Evolutionary conservation across 1,284 basidiomycete genomes (phyloP), one percentile per base, ranked within the genome.

Genomic region (Cystobasidiaceae sp.): DNA sequence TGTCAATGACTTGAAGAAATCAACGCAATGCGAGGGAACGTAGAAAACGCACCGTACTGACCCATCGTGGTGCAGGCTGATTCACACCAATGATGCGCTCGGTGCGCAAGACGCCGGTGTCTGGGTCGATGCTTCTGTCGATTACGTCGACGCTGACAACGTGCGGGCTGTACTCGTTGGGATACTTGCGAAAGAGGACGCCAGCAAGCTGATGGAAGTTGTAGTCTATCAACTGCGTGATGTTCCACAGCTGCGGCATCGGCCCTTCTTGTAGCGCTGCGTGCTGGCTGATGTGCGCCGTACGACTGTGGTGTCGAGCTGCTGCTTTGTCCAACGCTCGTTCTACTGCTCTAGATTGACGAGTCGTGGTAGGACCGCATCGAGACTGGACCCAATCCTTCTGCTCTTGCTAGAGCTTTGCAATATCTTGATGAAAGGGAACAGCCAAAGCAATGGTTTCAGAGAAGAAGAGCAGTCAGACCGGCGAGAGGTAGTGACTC

Each of bases 91-190:
- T 76, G 67, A 92, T 82, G 66, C 90, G 82, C 77, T 92, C 89
- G 55, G 90, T 93, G 70, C 93, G 83, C 71, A 97, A 85, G 66
- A 93, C 82, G 28, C 92, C 93, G 13, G 90, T 91, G 54, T 81
- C 76, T 23, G 88, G 84, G 78, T 96, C 87, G 32, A 96, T 82
- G 8, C 86, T 82, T 67, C 91, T 85, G 77, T 89, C 86, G 58
- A 96, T 71, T 21, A 92, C 90, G 77, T 97, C 93, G 72, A 97
- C 85, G 68, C 88, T 89, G 71, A 90, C 82, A 70, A 97, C 93
- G 77, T 97, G 65, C 48, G 46, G 39, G 23, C 43, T 41, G 50
- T 52, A 59, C 28, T 61, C 67, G 17, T 64, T 56, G 17, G 61
- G 61, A 32, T 64, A 64, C 46, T 64, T 64, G 21, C 48, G 61